A percentile compares a stretch with the other conserved stretches of the same genome.
Conservation (phyloP, 2,329 filamentous ascomycete species). For the Ceratocystis cubensis region DNA sequence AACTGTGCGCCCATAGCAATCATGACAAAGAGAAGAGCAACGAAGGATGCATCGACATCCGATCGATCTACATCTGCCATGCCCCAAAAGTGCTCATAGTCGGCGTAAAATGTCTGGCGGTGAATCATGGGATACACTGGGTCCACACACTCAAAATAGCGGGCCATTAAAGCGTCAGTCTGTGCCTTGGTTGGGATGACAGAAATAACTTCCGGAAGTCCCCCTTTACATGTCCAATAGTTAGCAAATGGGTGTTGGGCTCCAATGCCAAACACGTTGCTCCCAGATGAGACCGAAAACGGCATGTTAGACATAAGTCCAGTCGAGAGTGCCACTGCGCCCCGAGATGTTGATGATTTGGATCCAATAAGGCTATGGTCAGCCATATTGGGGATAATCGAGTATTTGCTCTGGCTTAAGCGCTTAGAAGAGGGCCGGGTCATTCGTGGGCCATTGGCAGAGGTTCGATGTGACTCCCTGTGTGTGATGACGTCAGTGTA, state of each 20-base stretch:
- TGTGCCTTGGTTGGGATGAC: slow-evolving; percentile 65
- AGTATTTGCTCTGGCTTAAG: slow-evolving; percentile 28
- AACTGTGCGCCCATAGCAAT: slow-evolving; percentile 70
- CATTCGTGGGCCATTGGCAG: slow-evolving; percentile 42
- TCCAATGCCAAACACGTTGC: slow-evolving; percentile 70
- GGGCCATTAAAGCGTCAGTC: slow-evolving; percentile 53
- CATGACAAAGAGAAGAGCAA: slow-evolving; percentile 64
- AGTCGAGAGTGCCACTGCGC: slow-evolving; percentile 43
- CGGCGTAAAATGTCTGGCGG: slow-evolving; percentile 59
- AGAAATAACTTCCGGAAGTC: slow-evolving; percentile 59
- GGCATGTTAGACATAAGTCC: slow-evolving; percentile 60
- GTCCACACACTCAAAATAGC: slow-evolving; percentile 60
- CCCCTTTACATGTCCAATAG: slow-evolving; percentile 72
- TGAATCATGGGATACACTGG: slow-evolving; percentile 74
- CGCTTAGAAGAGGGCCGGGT: slow-evolving; percentile 47
- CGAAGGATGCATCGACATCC: slow-evolving; percentile 51
- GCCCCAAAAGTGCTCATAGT: slow-evolving; percentile 69
- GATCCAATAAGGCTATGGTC: slow-evolving; percentile 37
- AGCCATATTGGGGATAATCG: slow-evolving; percentile 42
- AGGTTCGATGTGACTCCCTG: slow-evolving; percentile 27
- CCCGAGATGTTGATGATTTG: slow-evolving; percentile 31
- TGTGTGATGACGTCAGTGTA: not conserved
- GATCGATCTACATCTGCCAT: slow-evolving; percentile 45
- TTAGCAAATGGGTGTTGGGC: slow-evolving; percentile 70
- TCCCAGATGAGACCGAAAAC: slow-evolving; percentile 56